phyloP scores from a whole-genome alignment of 345 rosid genomes.

The Melaleuca quinquenervia region DNA sequence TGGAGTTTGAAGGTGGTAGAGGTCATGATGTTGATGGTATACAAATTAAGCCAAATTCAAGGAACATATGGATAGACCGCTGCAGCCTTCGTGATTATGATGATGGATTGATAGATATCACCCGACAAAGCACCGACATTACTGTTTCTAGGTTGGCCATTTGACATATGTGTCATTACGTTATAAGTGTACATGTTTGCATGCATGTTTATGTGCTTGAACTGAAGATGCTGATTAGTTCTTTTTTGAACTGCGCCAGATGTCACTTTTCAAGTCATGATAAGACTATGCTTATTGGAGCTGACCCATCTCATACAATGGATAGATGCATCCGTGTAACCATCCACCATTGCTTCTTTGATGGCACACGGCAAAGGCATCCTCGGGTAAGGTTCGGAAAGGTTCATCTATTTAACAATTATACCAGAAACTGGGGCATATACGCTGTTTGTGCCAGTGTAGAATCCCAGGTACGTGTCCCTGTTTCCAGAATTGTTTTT shows the following conservation, averaged over 20 bases:
- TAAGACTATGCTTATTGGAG: conserved; percentile 87
- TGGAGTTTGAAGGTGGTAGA: conserved; percentile 81
- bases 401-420: conserved; percentile 82
- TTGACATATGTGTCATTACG: neutral
- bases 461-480: conserved; percentile 62
- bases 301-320: conserved; percentile 57
- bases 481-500: neutral
- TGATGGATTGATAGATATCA: conserved; percentile 93
- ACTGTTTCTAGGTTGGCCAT: conserved; percentile 60
- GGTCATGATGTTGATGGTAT: conserved; percentile 84
- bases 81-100: conserved; percentile 81
- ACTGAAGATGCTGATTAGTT: neutral
- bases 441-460: conserved; percentile 95
- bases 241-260: conserved; percentile 19
- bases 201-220: neutral
- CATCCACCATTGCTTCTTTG: conserved; percentile 94
- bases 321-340: conserved; percentile 85
- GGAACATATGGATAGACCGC: conserved; percentile 84
- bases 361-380: conserved; percentile 79
- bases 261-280: conserved; percentile 76
- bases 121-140: conserved; percentile 84
- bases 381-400: conserved; percentile 89
- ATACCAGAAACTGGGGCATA: conserved; percentile 82
- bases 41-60: conserved; percentile 91
- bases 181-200: neutral